phyloP scores from a whole-genome alignment of 805 yeast species.

The Cephaloascus albidus region DNA sequence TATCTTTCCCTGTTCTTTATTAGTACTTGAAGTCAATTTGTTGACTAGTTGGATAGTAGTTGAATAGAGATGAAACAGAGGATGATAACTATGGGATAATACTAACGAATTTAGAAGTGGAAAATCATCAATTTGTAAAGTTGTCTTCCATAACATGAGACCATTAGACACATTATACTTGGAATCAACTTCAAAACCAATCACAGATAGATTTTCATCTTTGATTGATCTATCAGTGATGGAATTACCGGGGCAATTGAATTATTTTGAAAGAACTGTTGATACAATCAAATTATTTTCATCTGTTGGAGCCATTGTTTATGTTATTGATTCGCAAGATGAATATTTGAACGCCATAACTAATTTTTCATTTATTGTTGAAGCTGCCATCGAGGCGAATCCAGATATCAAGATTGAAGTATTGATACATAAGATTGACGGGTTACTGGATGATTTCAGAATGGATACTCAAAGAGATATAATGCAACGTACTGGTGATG shows the following conservation, averaged over 20 bases:
- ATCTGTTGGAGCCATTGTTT: conserved; percentile 83
- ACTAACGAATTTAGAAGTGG: conserved; percentile 49
- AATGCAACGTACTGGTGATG: conserved; percentile 93
- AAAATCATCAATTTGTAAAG: conserved; percentile 91
- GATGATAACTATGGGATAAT: background rate
- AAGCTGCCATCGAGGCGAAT: conserved; percentile 76
- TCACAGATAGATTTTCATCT: conserved; percentile 75
- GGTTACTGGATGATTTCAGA: conserved; percentile 86
- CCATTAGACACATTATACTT: conserved; percentile 87
- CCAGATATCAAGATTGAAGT: conserved; percentile 87
- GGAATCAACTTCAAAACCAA: conserved; percentile 85
- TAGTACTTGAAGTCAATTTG: too few species aligned
- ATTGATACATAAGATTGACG: conserved; percentile 91
- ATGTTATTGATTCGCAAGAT: conserved; percentile 92
- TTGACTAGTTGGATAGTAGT: too few species aligned
- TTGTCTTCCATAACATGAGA: conserved; percentile 93
- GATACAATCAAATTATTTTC: conserved; percentile 72
- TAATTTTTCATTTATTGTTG: conserved; percentile 79
- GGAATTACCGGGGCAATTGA: conserved; percentile 93
- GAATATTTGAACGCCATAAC: conserved; percentile 90
- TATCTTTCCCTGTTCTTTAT: too few species aligned
- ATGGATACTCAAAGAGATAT: conserved; percentile 94
- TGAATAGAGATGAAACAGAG: too few species aligned
- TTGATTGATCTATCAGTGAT: conserved; percentile 80
- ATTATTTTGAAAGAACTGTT: conserved; percentile 76